phyloP scores from a whole-genome alignment of 495 filamentous ascomycete species.

The Annulohypoxylon bovei region DNA sequence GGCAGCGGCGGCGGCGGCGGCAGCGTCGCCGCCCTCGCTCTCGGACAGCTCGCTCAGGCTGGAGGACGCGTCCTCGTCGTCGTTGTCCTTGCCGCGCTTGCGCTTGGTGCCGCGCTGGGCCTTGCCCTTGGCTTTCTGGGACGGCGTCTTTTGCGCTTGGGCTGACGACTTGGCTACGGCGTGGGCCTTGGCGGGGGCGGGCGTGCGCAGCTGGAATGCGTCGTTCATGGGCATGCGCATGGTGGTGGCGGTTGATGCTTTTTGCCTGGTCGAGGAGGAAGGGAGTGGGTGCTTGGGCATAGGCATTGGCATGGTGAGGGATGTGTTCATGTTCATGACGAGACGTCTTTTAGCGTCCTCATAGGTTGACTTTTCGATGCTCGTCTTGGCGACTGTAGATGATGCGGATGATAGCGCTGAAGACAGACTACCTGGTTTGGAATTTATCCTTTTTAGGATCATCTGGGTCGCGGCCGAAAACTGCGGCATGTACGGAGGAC shows the following conservation, averaged over 20 bases:
- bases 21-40: conserved; percentile 57
- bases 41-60: conserved; percentile 50
- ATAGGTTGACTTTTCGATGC: conserved; percentile 52
- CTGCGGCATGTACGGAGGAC: conserved; percentile 58
- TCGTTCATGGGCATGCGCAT: conserved; percentile 38
- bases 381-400: conserved; percentile 40
- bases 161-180: conserved; percentile 11
- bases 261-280: background rate
- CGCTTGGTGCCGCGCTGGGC: conserved; percentile 53
- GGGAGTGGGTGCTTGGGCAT: conserved; percentile 30
- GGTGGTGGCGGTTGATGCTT: conserved; percentile 10
- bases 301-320: conserved; percentile 58
- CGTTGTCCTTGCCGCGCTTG: conserved; percentile 57
- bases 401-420: conserved; percentile 50
- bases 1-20: too few relatives aligned
- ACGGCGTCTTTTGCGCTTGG: conserved; percentile 24
- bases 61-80: conserved; percentile 49
- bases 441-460: conserved; percentile 64
- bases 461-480: conserved; percentile 65
- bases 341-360: conserved; percentile 61
- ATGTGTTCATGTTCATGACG: conserved; percentile 61
- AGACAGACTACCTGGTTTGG: conserved; percentile 50
- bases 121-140: conserved; percentile 36
- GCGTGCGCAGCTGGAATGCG: conserved; percentile 38
- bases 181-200: conserved; percentile 11